phyloP scores from a whole-genome alignment of 108 stramenopile species.

The Cyclotella sp. region DNA sequence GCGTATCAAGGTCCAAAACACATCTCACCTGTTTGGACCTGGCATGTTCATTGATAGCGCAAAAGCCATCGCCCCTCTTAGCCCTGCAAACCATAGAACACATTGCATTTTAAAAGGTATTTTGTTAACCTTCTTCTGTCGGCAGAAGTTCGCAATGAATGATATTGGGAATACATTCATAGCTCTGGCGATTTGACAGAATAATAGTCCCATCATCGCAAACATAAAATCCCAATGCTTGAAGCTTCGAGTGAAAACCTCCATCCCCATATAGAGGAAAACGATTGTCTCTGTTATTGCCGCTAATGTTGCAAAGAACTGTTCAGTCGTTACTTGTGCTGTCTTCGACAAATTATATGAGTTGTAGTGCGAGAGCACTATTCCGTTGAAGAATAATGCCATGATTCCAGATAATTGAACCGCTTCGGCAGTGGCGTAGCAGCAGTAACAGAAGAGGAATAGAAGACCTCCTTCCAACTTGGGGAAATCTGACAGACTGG shows the following conservation, averaged over 20 bases:
- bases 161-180: constrained; percentile 94
- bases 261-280: constrained; percentile 98
- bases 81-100: constrained; percentile 96
- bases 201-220: constrained; percentile 76
- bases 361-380: constrained; percentile 95
- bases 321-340: constrained; percentile 88
- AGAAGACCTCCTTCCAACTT: constrained; percentile 93
- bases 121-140: constrained; percentile 53
- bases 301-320: constrained; percentile 94
- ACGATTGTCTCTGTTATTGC: constrained; percentile 93
- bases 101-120: constrained; percentile 85
- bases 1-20: too few species aligned
- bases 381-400: constrained; percentile 95
- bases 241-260: constrained; percentile 91
- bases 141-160: constrained; percentile 86
- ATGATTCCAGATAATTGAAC: constrained; percentile 93
- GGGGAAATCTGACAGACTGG: constrained; percentile 83
- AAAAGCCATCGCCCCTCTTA: constrained; percentile 96
- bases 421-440: constrained; percentile 93
- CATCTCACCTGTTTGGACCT: constrained; percentile 56
- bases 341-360: constrained; percentile 90
- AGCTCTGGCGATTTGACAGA: constrained; percentile 87
- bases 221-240: constrained; percentile 78
- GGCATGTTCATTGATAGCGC: constrained; percentile 95
- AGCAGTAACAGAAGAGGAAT: constrained; percentile 94